Evolutionary conservation across 2,329 filamentous ascomycete genomes (phyloP).

Genomic region (Ophiostoma novo-ulmi): DNA sequence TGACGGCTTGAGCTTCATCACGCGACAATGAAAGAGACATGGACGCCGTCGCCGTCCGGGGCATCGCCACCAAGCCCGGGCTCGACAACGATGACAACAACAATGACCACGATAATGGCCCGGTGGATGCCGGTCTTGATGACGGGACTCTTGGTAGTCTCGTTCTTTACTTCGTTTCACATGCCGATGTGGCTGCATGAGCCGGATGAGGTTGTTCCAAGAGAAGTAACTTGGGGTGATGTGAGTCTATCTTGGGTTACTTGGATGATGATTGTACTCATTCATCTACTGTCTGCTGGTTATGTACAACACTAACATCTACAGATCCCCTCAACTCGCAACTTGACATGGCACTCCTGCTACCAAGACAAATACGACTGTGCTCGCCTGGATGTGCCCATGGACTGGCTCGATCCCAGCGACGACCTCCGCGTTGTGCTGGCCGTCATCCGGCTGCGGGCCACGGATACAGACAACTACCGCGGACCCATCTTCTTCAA

Average conservation of each 20-base stretch:
- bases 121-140: background rate
- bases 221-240: background rate
- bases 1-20: too few species aligned
- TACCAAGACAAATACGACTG: slow-evolving; percentile 36
- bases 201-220: background rate
- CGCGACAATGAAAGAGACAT: slow-evolving; percentile 1
- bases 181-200: background rate
- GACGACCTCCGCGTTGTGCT: slow-evolving; percentile 35
- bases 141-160: background rate
- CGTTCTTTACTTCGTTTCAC: background rate
- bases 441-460: slow-evolving; percentile 38
- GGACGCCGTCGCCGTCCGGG: slow-evolving; percentile 8
- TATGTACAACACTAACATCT: background rate
- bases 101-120: background rate
- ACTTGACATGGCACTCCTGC: slow-evolving; percentile 36
- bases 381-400: slow-evolving; percentile 38
- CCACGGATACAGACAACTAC: slow-evolving; percentile 30
- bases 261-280: too few species aligned
- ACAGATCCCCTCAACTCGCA: slow-evolving; percentile 33
- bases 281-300: too few species aligned
- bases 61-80: background rate
- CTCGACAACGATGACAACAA: background rate
- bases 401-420: slow-evolving; percentile 39
- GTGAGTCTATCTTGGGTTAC: background rate
- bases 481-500: slow-evolving; percentile 39